A percentile compares a stretch with the other conserved stretches of the same genome.
phyloP scores from a whole-genome alignment of 495 filamentous ascomycete species.

The Evernia prunastri region DNA sequence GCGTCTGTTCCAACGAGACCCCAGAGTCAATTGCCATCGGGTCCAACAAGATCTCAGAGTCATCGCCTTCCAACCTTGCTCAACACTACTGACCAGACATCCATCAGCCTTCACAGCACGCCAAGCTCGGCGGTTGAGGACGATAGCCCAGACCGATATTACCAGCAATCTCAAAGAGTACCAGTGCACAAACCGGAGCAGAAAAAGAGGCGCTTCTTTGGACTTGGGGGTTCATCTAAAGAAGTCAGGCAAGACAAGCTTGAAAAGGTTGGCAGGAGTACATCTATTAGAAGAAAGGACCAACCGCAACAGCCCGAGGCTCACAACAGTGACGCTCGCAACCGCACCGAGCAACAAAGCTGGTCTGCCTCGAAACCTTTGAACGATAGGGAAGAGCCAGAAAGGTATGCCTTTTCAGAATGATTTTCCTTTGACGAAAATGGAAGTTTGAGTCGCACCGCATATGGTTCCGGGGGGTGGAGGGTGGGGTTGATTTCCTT shows the following conservation, averaged over 20 bases:
- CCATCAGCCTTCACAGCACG: constrained; percentile 27
- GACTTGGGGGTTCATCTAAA: constrained; percentile 23
- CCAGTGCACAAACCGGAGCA: constrained; percentile 24
- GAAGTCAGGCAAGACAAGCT: constrained; percentile 16
- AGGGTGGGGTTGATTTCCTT: background rate
- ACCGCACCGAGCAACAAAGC: constrained; percentile 19
- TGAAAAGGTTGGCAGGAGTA: constrained; percentile 25
- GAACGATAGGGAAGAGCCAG: constrained; percentile 13
- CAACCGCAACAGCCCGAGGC: constrained; percentile 14
- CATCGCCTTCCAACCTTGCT: constrained; percentile 19
- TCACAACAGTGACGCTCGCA: constrained; percentile 8
- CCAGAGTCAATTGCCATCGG: constrained; percentile 17
- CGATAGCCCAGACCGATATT: constrained; percentile 26
- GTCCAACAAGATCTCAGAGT: constrained; percentile 25
- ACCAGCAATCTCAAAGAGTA: constrained; percentile 21
- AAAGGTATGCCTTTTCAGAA: background rate
- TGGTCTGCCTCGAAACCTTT: constrained; percentile 14
- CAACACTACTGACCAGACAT: constrained; percentile 22
- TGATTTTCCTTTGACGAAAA: background rate
- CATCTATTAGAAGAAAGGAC: constrained; percentile 26
- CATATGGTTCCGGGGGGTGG: too few relatives aligned
- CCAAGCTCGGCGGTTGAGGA: constrained; percentile 20
- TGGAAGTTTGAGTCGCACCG: background rate
- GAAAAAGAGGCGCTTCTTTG: constrained; percentile 27
- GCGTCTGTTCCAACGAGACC: constrained; percentile 17